Percentiles rank a stretch among this genome's conserved stretches.
These are phyloP conservation scores for Caloboletus inedulis DNA, from an alignment of 1,284 basidiomycete genomes.

Conservation along the genomic window DNA sequence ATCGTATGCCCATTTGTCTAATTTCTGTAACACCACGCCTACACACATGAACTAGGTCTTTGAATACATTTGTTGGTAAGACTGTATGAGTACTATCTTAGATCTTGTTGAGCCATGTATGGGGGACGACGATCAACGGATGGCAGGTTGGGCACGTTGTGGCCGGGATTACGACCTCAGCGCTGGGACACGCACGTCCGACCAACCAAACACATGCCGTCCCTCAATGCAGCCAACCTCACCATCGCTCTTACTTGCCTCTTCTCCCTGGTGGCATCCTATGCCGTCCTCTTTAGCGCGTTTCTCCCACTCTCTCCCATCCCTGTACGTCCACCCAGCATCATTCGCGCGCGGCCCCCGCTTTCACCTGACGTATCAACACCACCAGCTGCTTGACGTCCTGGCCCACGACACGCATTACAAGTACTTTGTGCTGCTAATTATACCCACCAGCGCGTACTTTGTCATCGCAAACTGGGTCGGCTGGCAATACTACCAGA, in stretches of 20 bases:
- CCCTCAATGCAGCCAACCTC: conserved; percentile 44
- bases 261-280: conserved; percentile 58
- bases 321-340: conserved; percentile 39
- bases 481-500: conserved; percentile 92
- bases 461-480: conserved; percentile 97
- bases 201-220: conserved; percentile 21
- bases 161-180: conserved; percentile 31
- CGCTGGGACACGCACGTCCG: conserved; percentile 15
- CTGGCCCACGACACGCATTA: conserved; percentile 77
- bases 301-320: conserved; percentile 54
- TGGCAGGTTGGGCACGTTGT: conserved; percentile 17
- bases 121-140: conserved; percentile 6
- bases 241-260: conserved; percentile 46
- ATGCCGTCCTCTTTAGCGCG: conserved; percentile 63
- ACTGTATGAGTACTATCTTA: conserved; percentile 31
- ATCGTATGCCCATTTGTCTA: conserved; percentile 32
- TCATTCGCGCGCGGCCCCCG: background rate
- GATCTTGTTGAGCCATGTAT: conserved; percentile 9
- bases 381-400: conserved; percentile 53
- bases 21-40: conserved; percentile 32
- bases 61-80: conserved; percentile 18
- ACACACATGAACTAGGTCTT: conserved; percentile 10
- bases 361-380: conserved; percentile 14
- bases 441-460: conserved; percentile 79
- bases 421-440: conserved; percentile 80